Conservation (phyloP, 139 green algal genomes). For the Haematococcus lacustris region DNA sequence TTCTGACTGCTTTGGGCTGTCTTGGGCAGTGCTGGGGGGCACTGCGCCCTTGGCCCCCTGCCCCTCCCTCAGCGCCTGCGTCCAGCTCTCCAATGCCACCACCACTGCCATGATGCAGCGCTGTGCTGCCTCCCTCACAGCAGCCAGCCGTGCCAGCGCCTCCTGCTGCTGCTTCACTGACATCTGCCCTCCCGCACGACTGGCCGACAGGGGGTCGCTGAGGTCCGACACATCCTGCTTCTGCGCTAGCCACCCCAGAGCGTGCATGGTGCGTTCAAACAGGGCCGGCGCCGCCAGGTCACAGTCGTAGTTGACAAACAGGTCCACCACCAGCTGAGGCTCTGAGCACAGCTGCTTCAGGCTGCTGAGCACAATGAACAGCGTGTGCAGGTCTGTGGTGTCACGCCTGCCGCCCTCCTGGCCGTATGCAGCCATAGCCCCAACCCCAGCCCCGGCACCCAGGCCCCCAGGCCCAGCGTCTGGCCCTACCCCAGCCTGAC, state of each 20-base stretch:
- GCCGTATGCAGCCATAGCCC: too few relatives aligned
- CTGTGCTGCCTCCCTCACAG: conserved; percentile 13
- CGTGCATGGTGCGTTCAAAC: conserved; percentile 69
- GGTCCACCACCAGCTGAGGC: conserved; percentile 69
- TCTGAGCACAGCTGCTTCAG: conserved; percentile 43
- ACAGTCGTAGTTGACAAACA: conserved; percentile 96
- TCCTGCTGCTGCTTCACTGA: conserved; percentile 9
- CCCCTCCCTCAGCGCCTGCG: too few relatives aligned
- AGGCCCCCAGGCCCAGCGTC: too few relatives aligned
- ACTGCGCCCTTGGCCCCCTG: too few relatives aligned
- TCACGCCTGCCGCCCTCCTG: background rate
- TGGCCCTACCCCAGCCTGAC: too few relatives aligned
- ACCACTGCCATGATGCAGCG: too few relatives aligned
- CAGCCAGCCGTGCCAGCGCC: conserved; percentile 7
- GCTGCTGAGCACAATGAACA: conserved; percentile 32
- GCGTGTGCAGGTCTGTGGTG: conserved; percentile 23
- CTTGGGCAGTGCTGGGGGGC: too few relatives aligned
- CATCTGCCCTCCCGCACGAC: too few relatives aligned
- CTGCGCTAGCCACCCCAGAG: conserved; percentile 20
- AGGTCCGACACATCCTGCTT: conserved; percentile 7
- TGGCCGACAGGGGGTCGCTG: conserved; percentile 13
- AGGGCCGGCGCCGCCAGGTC: conserved; percentile 74
- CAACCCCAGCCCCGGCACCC: too few relatives aligned
- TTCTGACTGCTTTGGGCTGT: too few relatives aligned
- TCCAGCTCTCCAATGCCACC: too few relatives aligned